These are phyloP conservation scores for Phytophthora sojae DNA, from an alignment of 352 stramenopile species.

Conservation along the genomic window DNA sequence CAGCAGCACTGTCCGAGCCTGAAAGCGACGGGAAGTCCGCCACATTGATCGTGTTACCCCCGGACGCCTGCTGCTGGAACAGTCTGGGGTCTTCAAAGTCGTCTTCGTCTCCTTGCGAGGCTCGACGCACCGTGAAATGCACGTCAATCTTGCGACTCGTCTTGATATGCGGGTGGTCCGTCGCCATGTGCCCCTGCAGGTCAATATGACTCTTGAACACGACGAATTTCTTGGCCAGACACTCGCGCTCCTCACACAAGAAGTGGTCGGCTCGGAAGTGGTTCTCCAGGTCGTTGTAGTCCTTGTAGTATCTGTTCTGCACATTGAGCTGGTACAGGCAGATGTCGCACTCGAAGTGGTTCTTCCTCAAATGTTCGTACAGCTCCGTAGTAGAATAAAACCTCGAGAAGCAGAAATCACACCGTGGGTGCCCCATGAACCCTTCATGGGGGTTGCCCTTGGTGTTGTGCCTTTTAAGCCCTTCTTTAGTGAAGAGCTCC, in stretches of 20 bases:
- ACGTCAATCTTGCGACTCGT: constrained; percentile 89
- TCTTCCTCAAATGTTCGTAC: constrained; percentile 92
- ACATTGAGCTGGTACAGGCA: constrained; percentile 81
- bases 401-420: constrained; percentile 89
- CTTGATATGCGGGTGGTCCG: constrained; percentile 87
- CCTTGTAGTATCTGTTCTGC: constrained; percentile 92
- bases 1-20: constrained; percentile 39
- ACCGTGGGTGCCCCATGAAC: constrained; percentile 87
- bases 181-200: constrained; percentile 82
- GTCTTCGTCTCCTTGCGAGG: constrained; percentile 51
- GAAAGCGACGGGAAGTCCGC: constrained; percentile 87
- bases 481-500: constrained; percentile 72
- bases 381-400: constrained; percentile 90
- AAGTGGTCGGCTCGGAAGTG: constrained; percentile 92
- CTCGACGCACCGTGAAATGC: constrained; percentile 81
- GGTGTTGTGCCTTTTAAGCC: constrained; percentile 79
- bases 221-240: constrained; percentile 89
- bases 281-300: constrained; percentile 92
- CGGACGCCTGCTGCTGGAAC: constrained; percentile 38
- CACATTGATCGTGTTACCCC: constrained; percentile 76
- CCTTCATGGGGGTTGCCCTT: constrained; percentile 79
- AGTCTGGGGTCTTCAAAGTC: constrained; percentile 62
- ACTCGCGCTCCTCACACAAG: constrained; percentile 86
- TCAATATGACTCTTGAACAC: constrained; percentile 91
- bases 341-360: constrained; percentile 93